Evolutionary conservation across 2,329 filamentous ascomycete species (phyloP).

Genomic region (Ceratocystis lukuohia): DNA sequence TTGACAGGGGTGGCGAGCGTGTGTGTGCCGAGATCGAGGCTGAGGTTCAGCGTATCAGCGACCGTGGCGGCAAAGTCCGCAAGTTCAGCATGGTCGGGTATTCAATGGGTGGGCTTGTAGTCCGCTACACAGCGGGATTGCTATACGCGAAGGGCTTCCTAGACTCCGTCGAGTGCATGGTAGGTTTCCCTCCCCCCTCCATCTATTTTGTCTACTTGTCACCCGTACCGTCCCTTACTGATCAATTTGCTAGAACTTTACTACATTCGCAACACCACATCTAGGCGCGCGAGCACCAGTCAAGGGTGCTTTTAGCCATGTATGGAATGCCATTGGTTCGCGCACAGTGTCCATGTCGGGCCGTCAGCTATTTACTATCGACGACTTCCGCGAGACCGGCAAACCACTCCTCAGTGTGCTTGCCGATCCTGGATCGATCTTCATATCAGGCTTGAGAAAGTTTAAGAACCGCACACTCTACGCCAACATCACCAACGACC

Average conservation of each 20-base stretch:
- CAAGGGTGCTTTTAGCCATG: constrained; percentile 49
- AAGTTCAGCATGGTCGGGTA: constrained; percentile 85
- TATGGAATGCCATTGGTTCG: constrained; percentile 76
- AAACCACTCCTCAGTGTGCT: constrained; percentile 67
- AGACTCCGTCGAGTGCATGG: constrained; percentile 64
- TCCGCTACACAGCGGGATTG: constrained; percentile 74
- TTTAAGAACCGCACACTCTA: constrained; percentile 73
- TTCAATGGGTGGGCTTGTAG: constrained; percentile 74
- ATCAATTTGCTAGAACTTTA: constrained; percentile 57
- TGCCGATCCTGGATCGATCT: constrained; percentile 72
- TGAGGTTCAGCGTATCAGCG: constrained; percentile 42
- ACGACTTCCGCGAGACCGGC: constrained; percentile 72
- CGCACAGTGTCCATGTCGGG: constrained; percentile 67
- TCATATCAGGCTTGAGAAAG: constrained; percentile 61
- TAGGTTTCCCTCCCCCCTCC: constrained; percentile 27
- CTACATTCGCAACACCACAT: constrained; percentile 78
- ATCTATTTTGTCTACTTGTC: neutral
- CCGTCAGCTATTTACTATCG: constrained; percentile 74
- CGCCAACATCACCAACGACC: constrained; percentile 76
- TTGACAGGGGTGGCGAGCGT: constrained; percentile 54
- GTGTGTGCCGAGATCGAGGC: constrained; percentile 55
- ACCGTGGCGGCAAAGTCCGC: constrained; percentile 54
- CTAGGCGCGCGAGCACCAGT: constrained; percentile 61
- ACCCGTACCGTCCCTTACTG: neutral
- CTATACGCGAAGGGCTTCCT: constrained; percentile 70